Conservation (phyloP, 345 rosid genomes). For the Xanthoceras sorbifolium region DNA sequence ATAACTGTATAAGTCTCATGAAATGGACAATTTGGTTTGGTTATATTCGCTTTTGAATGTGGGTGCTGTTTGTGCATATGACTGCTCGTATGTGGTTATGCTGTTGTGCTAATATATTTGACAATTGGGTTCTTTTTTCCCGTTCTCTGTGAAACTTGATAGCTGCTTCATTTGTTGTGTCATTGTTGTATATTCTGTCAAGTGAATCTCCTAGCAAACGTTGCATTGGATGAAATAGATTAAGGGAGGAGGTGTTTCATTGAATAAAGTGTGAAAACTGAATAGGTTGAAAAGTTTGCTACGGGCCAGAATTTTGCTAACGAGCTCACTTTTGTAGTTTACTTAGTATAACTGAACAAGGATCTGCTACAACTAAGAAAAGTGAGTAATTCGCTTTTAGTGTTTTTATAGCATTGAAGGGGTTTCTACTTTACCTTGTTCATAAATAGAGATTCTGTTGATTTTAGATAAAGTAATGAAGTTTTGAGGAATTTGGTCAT, state of each 20-base stretch:
- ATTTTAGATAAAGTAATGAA: neutral
- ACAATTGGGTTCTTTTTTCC: no score
- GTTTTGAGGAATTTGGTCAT: neutral
- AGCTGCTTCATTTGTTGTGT: neutral
- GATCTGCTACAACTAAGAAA: neutral
- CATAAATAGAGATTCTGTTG: neutral
- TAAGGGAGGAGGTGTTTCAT: neutral
- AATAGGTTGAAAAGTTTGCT: neutral
- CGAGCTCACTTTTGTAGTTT: neutral
- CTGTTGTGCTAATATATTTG: neutral
- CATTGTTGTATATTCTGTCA: neutral
- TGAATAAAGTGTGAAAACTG: neutral
- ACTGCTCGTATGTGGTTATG: neutral
- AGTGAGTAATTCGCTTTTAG: neutral
- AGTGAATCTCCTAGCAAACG: neutral
- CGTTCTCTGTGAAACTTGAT: neutral
- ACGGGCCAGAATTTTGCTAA: neutral
- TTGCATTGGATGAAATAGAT: neutral
- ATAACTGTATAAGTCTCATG: neutral
- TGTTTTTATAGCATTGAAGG: neutral
- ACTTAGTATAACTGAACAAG: neutral
- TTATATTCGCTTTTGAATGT: neutral
- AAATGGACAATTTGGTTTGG: neutral
- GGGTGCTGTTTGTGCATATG: neutral
- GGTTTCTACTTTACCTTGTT: neutral